phyloP scores from a whole-genome alignment of 2,329 filamentous ascomycete genomes.

The Trichoderma breve region DNA sequence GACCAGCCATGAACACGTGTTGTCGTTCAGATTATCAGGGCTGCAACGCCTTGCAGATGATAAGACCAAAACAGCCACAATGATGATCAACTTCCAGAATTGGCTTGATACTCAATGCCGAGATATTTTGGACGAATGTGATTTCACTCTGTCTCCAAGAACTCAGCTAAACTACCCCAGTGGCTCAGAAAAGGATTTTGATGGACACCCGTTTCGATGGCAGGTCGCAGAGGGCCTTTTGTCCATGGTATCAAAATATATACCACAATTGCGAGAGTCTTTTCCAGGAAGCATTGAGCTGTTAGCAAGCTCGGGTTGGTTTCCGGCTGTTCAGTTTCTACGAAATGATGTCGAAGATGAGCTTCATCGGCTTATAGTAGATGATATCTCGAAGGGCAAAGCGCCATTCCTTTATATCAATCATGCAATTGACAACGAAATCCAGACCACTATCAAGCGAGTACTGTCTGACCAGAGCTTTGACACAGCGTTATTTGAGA shows the following conservation, averaged over 20 bases:
- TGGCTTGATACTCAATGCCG: conserved; percentile 14
- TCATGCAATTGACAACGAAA: not conserved
- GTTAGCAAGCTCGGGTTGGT: conserved; percentile 40
- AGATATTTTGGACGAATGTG: conserved; percentile 16
- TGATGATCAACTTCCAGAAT: conserved; percentile 9
- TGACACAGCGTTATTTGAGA: not conserved
- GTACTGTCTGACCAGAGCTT: not conserved
- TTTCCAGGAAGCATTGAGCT: conserved; percentile 49
- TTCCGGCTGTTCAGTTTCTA: conserved; percentile 58
- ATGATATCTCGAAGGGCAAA: conserved; percentile 40
- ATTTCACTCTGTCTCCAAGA: conserved; percentile 48
- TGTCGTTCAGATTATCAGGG: conserved; percentile 64
- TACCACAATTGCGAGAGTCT: conserved; percentile 34
- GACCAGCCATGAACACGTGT: conserved; percentile 59
- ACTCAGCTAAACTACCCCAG: conserved; percentile 59
- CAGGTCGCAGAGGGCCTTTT: conserved; percentile 42
- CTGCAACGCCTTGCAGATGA: conserved; percentile 54
- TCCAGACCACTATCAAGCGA: conserved; percentile 21
- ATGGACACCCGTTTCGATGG: conserved; percentile 56
- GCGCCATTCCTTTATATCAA: conserved; percentile 3
- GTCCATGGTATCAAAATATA: conserved; percentile 38
- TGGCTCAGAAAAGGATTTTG: conserved; percentile 47
- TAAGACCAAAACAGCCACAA: conserved; percentile 26
- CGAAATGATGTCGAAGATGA: conserved; percentile 45
- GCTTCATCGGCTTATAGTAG: conserved; percentile 40